phyloP scores from a whole-genome alignment of 2,329 filamentous ascomycete species.

The Arthrobotrys pseudoclavata region DNA sequence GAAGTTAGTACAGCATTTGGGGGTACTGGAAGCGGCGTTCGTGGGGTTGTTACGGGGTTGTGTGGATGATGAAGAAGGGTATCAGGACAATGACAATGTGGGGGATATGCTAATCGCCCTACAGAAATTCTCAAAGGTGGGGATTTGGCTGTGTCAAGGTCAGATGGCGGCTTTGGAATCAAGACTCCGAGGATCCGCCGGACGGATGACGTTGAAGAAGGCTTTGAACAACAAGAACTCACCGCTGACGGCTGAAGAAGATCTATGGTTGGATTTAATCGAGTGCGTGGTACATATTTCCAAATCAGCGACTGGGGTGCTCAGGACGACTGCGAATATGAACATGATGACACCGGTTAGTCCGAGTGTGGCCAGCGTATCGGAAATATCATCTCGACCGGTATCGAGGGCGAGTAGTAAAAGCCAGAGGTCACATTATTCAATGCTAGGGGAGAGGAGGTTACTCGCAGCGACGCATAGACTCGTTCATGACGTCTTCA shows the following conservation, averaged over 20 bases:
- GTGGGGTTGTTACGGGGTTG: constrained; percentile 76
- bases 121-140: constrained; percentile 90
- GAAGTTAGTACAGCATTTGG: constrained; percentile 83
- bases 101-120: constrained; percentile 81
- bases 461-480: constrained; percentile 79
- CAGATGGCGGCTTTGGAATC: constrained; percentile 76
- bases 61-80: constrained; percentile 50
- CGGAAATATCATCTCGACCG: constrained; percentile 54
- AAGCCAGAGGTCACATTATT: constrained; percentile 54
- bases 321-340: constrained; percentile 52
- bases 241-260: constrained; percentile 71
- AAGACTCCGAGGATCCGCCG: constrained; percentile 61
- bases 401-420: constrained; percentile 67
- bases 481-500: constrained; percentile 91
- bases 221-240: constrained; percentile 62
- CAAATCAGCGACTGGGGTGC: constrained; percentile 64
- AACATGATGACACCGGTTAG: constrained; percentile 34
- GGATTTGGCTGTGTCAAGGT: constrained; percentile 93
- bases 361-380: constrained; percentile 35
- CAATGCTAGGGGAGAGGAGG: constrained; percentile 67
- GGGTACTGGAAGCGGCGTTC: constrained; percentile 82
- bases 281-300: constrained; percentile 73
- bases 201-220: constrained; percentile 64
- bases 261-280: constrained; percentile 76
- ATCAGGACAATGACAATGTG: constrained; percentile 71